A percentile compares a stretch with the other conserved stretches of the same genome.
These are phyloP conservation scores for Dendrobium chrysotoxum DNA, from an alignment of 106 monocot genomes.

Conservation along the genomic window DNA sequence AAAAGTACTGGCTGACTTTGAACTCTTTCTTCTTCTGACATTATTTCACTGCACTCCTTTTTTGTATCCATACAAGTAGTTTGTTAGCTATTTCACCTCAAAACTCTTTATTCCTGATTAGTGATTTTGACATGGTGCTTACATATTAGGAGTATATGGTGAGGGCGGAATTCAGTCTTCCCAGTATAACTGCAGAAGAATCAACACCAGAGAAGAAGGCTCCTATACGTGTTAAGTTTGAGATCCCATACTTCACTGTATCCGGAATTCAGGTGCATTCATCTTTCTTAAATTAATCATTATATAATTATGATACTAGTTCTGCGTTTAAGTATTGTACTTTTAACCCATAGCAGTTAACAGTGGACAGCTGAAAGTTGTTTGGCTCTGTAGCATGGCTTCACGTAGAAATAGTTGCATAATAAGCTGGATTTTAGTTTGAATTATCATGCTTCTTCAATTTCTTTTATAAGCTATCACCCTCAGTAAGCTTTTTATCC, in stretches of 20 bases:
- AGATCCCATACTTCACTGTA: constrained; percentile 93
- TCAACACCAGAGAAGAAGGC: constrained; percentile 79
- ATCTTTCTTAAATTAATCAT: background rate
- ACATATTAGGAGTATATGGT: constrained; percentile 77
- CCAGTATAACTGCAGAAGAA: constrained; percentile 88
- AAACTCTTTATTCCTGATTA: background rate
- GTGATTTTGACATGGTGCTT: background rate
- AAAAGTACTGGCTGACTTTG: no score
- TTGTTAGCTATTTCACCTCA: background rate
- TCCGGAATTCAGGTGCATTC: constrained; percentile 82
- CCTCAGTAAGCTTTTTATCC: no score
- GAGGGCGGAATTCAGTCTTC: constrained; percentile 92
- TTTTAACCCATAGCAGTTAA: no score
- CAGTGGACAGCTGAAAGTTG: no score
- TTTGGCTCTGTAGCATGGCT: background rate
- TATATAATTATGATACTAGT: background rate
- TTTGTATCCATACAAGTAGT: background rate
- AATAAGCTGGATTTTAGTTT: no score
- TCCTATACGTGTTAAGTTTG: constrained; percentile 94
- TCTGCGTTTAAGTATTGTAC: no score
- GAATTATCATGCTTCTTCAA: no score
- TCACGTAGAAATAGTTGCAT: background rate
- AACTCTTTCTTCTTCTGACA: no score
- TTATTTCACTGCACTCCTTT: background rate
- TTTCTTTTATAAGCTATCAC: no score